A percentile compares a stretch with the other conserved stretches of the same genome.
Conservation (phyloP, 805 yeast genomes). For the Kockiozyma suomiensis region DNA sequence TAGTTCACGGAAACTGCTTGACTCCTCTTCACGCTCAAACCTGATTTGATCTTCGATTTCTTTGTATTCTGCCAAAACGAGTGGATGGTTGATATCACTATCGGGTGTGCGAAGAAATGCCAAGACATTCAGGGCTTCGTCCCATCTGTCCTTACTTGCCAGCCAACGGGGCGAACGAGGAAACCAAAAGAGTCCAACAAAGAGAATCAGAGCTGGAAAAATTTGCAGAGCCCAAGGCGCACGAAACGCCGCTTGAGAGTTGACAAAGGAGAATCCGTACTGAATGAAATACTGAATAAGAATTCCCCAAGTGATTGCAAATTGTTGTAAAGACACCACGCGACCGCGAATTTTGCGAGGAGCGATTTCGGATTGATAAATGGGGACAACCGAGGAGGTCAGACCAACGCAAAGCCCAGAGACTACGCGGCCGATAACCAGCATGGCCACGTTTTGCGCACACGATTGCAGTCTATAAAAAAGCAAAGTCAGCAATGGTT, state of each 20-base stretch:
- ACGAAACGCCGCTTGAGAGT: constrained; percentile 59
- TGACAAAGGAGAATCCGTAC: constrained; percentile 48
- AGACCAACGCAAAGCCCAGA: constrained; percentile 60
- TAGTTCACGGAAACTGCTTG: constrained; percentile 20
- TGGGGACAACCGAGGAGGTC: constrained; percentile 56
- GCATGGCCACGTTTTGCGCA: constrained; percentile 42
- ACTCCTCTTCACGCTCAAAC: constrained; percentile 27
- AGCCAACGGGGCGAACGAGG: constrained; percentile 50
- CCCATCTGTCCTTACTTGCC: constrained; percentile 54
- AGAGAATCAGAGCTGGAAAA: constrained; percentile 53
- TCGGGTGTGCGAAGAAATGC: constrained; percentile 49
- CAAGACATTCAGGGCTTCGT: constrained; percentile 59
- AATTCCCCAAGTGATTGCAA: constrained; percentile 43
- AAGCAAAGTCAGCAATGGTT: background rate
- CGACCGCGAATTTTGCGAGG: constrained; percentile 39
- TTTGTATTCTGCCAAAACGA: constrained; percentile 33
- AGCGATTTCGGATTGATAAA: constrained; percentile 39
- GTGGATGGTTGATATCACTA: constrained; percentile 31
- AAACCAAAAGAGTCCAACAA: constrained; percentile 47
- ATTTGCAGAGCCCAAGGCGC: constrained; percentile 63
- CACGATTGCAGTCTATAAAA: constrained; percentile 34
- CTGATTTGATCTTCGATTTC: constrained; percentile 34
- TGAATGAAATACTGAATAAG: constrained; percentile 43
- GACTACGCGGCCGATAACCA: constrained; percentile 52
- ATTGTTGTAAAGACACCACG: constrained; percentile 42